phyloP scores from a whole-genome alignment of 495 filamentous ascomycete genomes.

The Penicillium ochrochloron region DNA sequence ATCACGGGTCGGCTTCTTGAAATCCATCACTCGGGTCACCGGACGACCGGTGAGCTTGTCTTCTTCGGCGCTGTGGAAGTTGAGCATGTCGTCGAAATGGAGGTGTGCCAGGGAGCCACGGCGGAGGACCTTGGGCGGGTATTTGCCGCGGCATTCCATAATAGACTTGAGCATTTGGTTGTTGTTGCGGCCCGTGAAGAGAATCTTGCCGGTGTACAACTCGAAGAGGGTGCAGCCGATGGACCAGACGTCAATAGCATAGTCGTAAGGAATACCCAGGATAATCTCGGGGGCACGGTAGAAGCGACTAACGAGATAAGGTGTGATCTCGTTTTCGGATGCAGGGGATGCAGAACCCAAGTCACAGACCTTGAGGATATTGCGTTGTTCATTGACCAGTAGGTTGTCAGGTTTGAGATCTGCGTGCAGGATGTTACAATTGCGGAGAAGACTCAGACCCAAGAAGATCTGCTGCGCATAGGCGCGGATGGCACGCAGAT shows the following conservation, averaged over 20 bases:
- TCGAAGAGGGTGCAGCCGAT: conserved; percentile 97
- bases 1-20: conserved; percentile 82
- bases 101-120: conserved; percentile 70
- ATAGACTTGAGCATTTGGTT: conserved; percentile 97
- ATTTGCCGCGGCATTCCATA: conserved; percentile 94
- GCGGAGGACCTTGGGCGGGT: conserved; percentile 83
- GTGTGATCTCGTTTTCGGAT: conserved; percentile 87
- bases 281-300: conserved; percentile 98
- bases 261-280: conserved; percentile 91
- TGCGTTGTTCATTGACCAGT: conserved; percentile 83
- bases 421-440: conserved; percentile 91
- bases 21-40: conserved; percentile 68
- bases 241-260: conserved; percentile 95
- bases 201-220: conserved; percentile 94
- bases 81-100: conserved; percentile 87
- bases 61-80: conserved; percentile 84
- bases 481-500: conserved; percentile 78
- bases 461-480: conserved; percentile 96
- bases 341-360: conserved; percentile 90
- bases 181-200: conserved; percentile 94
- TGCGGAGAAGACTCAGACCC: conserved; percentile 80
- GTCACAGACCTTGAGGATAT: conserved; percentile 91
- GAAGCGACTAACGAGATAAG: conserved; percentile 94
- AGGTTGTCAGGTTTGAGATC: conserved; percentile 98
- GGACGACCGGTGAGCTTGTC: conserved; percentile 85